Conservation (phyloP, 441 rosid species). For the Pelargonium australe region DNA sequence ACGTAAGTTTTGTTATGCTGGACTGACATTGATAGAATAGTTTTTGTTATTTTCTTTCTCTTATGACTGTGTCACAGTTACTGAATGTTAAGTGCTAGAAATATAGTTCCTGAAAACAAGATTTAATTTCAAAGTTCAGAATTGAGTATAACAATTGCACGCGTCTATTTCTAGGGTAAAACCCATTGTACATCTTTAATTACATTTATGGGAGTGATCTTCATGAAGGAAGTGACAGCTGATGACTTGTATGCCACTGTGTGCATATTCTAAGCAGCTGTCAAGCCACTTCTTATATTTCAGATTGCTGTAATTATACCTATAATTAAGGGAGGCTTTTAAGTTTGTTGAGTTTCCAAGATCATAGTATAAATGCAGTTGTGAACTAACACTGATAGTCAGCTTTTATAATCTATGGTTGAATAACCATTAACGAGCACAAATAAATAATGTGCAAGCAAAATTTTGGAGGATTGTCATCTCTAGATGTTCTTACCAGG, state of each 20-base stretch:
- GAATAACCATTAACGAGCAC: not conserved
- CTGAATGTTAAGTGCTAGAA: not conserved
- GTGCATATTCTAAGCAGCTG: not conserved
- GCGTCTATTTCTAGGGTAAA: not conserved
- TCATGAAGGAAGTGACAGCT: too few relatives aligned
- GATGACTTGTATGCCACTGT: not conserved
- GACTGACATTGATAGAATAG: not conserved
- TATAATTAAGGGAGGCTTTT: constrained; percentile 1
- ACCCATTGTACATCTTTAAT: not conserved
- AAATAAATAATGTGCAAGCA: not conserved
- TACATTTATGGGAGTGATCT: not conserved
- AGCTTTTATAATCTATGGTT: not conserved
- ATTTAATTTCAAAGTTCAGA: not conserved
- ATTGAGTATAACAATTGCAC: not conserved
- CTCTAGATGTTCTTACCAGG: not conserved
- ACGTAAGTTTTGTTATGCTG: constrained; percentile 46
- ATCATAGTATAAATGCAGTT: not conserved
- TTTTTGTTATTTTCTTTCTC: not conserved
- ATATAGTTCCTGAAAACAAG: not conserved
- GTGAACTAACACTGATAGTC: not conserved
- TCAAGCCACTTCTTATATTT: not conserved
- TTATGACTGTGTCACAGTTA: not conserved
- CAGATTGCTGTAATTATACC: not conserved
- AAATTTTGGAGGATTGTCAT: not conserved
- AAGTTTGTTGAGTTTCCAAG: not conserved